Evolutionary conservation across 2,329 filamentous ascomycete species (phyloP).

Genomic region (Fusarium fujikuroi): DNA sequence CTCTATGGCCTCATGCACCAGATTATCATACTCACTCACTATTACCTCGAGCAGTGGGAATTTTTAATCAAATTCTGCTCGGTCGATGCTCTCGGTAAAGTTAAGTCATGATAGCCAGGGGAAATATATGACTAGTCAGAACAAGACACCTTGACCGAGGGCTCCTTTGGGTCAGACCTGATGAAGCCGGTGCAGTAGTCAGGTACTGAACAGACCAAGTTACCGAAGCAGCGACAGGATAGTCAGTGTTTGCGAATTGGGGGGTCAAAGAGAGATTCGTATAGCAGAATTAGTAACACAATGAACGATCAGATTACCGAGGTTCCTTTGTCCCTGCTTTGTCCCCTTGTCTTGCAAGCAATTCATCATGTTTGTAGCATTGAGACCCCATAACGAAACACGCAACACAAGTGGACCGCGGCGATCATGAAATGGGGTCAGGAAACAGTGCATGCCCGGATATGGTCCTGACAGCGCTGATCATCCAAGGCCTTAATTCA

Average conservation of each 20-base stretch:
- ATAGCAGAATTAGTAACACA: neutral
- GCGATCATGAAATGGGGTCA: conserved; percentile 27
- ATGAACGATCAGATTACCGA: neutral
- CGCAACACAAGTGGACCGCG: conserved; percentile 19
- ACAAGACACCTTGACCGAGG: conserved; percentile 22
- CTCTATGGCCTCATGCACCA: conserved; percentile 11
- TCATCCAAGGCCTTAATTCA: conserved; percentile 6
- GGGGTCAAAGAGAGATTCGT: neutral
- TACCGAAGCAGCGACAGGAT: neutral
- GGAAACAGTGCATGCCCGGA: conserved; percentile 8
- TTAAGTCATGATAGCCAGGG: conserved; percentile 2
- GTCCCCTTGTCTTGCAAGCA: neutral
- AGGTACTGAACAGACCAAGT: neutral
- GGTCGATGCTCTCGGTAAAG: conserved; percentile 37
- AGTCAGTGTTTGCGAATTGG: conserved; percentile 1
- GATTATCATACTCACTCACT: neutral
- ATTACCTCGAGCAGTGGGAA: conserved; percentile 3
- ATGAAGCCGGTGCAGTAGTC: neutral
- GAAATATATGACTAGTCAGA: conserved; percentile 17
- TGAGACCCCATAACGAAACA: neutral
- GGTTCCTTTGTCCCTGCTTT: neutral
- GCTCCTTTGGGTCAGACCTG: conserved; percentile 19
- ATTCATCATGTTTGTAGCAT: neutral
- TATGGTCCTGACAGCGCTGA: conserved; percentile 24
- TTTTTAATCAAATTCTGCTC: conserved; percentile 21